Base-by-base conservation (phyloP, 257 asterid genomes). In the Schizonepeta tenuifolia region DNA sequence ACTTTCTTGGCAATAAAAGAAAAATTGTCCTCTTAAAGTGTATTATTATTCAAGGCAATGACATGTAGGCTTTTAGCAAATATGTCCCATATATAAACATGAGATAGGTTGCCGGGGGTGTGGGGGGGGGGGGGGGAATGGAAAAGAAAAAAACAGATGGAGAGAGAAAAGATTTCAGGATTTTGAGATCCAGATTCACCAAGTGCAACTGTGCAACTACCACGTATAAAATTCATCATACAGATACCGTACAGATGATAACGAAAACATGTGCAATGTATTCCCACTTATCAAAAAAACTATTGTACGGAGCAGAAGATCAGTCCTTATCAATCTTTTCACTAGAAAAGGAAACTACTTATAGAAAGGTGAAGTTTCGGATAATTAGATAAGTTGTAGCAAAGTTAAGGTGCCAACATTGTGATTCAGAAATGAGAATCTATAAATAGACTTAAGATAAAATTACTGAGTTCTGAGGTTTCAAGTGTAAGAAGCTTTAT, bases 121-220 rank as follows among this genome's bases (percentile, higher is more conserved):
- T 11, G 9, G 44, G 4, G 0, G 7, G 58, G 6, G 58, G 31
- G 31, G 11, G 31, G 3, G 58, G 15, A 8, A 18, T 2, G 28
- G 1, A 18, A 17, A 51, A 17, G 11, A 50, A 50, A 15, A 50
- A 0, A 11, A 11, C 31, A 20, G 5, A 9, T 28, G 14, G 13
- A 5, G 17, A 22, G 26, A 56, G 35, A 41, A 10, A 36, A 59
- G 46, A 22, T 24, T 59, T 62, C 18, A 26, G 40, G n/a, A 72
- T 72, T 46, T 72, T 41, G 46, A 41, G 26, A 73, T 64, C 62
- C 65, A 73, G 65, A 67, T 53, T 33, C 33, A 73, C 40, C 56
- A 51, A 14, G 56, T 63, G 46, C 46, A 43, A 43, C n/a, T 43
- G 10, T 63, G 46, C 46, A 43, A 43, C n/a, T 43, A 11, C 49